phyloP scores from a whole-genome alignment of 805 yeast genomes.

The Candida rishiriensis region DNA sequence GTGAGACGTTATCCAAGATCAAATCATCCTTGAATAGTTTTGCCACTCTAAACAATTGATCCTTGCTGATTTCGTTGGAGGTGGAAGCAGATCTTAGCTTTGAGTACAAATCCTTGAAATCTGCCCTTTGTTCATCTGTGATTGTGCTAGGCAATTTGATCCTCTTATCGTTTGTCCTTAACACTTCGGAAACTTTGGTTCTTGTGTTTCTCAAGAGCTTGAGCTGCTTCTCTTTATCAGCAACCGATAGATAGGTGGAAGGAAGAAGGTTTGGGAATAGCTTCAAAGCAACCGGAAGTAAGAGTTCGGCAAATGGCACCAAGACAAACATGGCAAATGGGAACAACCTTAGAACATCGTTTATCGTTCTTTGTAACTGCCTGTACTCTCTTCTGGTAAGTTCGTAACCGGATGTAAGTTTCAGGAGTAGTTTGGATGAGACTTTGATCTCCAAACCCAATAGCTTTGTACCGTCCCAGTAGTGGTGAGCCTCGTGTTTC shows the following conservation, averaged over 20 bases:
- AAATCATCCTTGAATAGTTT: slow-evolving; percentile 89
- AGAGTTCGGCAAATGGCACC: slow-evolving; percentile 92
- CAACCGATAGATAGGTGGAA: slow-evolving; percentile 75
- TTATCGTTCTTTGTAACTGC: slow-evolving; percentile 82
- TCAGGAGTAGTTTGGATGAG: slow-evolving; percentile 73
- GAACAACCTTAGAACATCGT: slow-evolving; percentile 79
- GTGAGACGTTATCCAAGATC: slow-evolving; percentile 84
- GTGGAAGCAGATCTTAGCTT: slow-evolving; percentile 54
- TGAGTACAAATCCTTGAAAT: slow-evolving; percentile 71
- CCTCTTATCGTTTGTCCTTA: slow-evolving; percentile 68
- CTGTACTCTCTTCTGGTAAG: slow-evolving; percentile 84
- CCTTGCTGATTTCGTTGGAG: slow-evolving; percentile 51
- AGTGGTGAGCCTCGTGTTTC: slow-evolving; percentile 84
- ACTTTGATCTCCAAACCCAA: slow-evolving; percentile 85
- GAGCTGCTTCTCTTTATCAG: slow-evolving; percentile 52
- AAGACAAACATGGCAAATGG: slow-evolving; percentile 88
- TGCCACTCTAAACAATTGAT: slow-evolving; percentile 76
- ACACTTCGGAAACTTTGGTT: slow-evolving; percentile 52
- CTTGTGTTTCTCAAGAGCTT: slow-evolving; percentile 55
- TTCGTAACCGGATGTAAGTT: slow-evolving; percentile 85
- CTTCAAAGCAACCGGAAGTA: slow-evolving; percentile 83
- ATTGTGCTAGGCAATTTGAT: slow-evolving; percentile 63
- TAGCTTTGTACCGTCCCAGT: slow-evolving; percentile 92
- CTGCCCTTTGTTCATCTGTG: slow-evolving; percentile 67
- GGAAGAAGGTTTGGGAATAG: slow-evolving; percentile 91